Base-by-base conservation (phyloP, 352 stramenopile genomes). In the Pythium periplocum region DNA sequence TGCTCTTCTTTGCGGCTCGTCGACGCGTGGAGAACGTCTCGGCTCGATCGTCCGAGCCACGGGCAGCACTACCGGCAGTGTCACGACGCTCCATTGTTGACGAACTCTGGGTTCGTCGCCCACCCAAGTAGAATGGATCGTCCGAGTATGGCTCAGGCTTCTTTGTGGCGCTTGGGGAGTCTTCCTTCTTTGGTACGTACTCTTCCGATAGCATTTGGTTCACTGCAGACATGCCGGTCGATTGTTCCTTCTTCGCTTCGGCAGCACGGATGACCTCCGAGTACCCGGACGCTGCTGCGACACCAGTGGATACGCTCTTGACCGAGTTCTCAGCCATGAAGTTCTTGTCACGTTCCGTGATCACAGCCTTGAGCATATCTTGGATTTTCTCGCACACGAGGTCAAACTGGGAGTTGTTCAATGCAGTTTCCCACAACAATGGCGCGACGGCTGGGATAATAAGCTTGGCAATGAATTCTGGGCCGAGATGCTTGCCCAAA, bases 291-390 rank as follows among this genome's bases (percentile, higher is more conserved):
- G 75, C 65, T 34, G 83, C 83, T 12, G 66, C 68, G 5, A 26
- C 17, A 26, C 17, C 17, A 26, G 75, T 83, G 17, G 69, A 74
- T n/a, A 89, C 75, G 9, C 51, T 74, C 40, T 74, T 72, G 17
- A 94, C 75, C 8, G 81, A 90, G 38, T 60, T 80, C 57, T 90
- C 74, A 4, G 81, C 82, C 39, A 59, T 73, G 33, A 95, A 90
- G 12, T 70, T 64, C 68, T 92, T 93, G 59, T 95, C 84, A 30
- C 84, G 76, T 40, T 92, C 82, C 11, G 45, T 69, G 48, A 95
- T 93, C 47, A 95, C 83, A 45, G 73, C 68, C 59, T 95, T 92
- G n/a, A 95, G 68, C 84, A 95, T 95, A 34, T 91, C 76, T 55
- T 95, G 81, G 59, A 95, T 83, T 52, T 91, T 91, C 50, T 92